Base-by-base conservation (phyloP, 208 protist genomes). In the Leishmania arabica region DNA sequence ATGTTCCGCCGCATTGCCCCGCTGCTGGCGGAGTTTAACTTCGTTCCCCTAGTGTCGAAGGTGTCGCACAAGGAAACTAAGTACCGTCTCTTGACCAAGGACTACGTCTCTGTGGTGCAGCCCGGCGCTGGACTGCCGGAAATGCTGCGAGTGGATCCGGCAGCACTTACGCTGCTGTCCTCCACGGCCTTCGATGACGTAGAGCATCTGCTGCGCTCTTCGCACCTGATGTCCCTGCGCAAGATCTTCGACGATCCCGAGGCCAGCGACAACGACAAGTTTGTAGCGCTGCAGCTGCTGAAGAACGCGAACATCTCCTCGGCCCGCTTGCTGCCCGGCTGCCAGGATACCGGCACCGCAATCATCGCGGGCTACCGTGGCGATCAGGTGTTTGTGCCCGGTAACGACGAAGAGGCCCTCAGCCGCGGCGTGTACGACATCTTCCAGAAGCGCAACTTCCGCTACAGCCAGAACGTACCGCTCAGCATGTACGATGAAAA, bases 311-410 rank as follows among this genome's bases (percentile, higher is more conserved):
- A 98, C 87, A 99, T 99, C 84, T 93, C 98, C 37, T 87, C 95
- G 2, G 95, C 81, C 21, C 91, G 95, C 62, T 87, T 97, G 62
- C 94, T 99, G 19, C 98, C 98, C 27, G 89, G 92, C 54, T 99
- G 98, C 90, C 98, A 99, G 90, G 98, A 99, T 87, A 99, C 99
- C 9, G 98, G 98, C 74, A 99, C 98, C 47, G 98, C 97, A 21
- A 99, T 99, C 91, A 93, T 99, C 71, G 90, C 94, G 47, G 99
- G 96, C 53, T 99, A 99, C 91, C 93, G 96, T 68, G 98, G 99
- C 31, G 91, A 99, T 86, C 91, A 99, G 83, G 98, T 99, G 42
- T 97, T 92, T 86, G 98, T 98, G 1, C 91, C 94, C 53, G 98
- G 97, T 75, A 90, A 98, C 74, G 99, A 99, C 81, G 97, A 96